Evolutionary conservation across 2,329 filamentous ascomycete species (phyloP), one percentile per base, ranked within the genome.

Genomic region (Botrytis aclada): DNA sequence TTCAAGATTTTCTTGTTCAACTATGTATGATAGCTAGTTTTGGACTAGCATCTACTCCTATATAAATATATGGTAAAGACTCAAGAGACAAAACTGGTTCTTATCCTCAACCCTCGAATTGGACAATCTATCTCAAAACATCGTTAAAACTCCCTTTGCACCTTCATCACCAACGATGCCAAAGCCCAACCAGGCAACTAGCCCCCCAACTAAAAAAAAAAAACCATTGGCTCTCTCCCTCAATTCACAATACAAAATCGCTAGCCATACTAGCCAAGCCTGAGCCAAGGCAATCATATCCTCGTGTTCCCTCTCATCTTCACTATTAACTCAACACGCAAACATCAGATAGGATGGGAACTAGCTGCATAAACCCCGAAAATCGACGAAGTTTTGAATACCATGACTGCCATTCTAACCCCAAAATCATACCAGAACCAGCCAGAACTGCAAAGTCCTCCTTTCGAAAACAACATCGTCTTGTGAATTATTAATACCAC

Each of bases 21-120:
- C 20, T 18, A 22, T 0, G 1, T 18, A 22, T 0, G 1, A 3
- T 0, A 22, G 22, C 0, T 34, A 34, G 1, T 34, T 60, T 3
- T 9, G 22, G 10, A 14, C 9, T 20, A 37, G 5, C 16, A 4
- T 32, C n/a, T 10, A 8, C 29, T 58, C 8, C 4, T 3, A 22
- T 2, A 25, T 37, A 34, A 2, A 8, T 34, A 34, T 4, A 60
- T 1, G 1, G 1, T 7, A 5, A 6, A 34, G 18, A 34, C n/a
- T n/a, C n/a, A n/a, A n/a, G n/a, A n/a, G n/a, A n/a, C n/a, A n/a
- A n/a, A n/a, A n/a, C 22, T 34, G 0, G 1, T 34, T 2, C 1
- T 6, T 1, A 2, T 22, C 18, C 1, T 10, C 56, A 18, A 56
- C 47, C 20, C 18, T 2, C 29, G 22, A 12, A 22, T 22, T 34